Conservation (phyloP, 768 basidiomycete species). For the Russula brevipes region DNA sequence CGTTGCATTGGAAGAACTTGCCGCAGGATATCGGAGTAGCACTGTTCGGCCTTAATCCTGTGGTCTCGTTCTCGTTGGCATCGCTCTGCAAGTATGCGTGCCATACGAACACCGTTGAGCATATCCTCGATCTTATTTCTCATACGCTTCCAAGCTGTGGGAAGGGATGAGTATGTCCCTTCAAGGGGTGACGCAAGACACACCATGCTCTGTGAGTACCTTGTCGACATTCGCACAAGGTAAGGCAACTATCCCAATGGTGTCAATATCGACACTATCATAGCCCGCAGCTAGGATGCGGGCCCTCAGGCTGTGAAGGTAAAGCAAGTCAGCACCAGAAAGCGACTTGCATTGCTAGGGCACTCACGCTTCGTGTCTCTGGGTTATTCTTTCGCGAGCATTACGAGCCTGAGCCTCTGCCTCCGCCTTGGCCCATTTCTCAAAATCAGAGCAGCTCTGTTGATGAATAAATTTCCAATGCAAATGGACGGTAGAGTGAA, state of each 20-base stretch:
- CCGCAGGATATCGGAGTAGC: conserved; percentile 7
- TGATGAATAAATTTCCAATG: neutral
- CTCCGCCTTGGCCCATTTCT: conserved; percentile 13
- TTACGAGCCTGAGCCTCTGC: neutral
- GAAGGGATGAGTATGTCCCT: neutral
- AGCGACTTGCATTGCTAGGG: neutral
- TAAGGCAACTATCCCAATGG: neutral
- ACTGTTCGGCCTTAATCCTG: neutral
- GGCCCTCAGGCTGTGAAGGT: neutral
- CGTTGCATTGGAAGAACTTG: conserved; percentile 19
- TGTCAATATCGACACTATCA: conserved; percentile 9
- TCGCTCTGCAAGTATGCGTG: neutral
- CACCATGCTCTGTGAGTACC: conserved; percentile 15
- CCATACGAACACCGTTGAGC: conserved; percentile 4
- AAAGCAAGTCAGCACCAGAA: neutral
- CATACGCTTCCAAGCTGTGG: conserved; percentile 18
- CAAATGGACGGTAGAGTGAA: neutral
- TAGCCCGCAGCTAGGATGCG: conserved; percentile 14
- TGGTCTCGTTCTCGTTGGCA: neutral
- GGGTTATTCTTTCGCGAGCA: neutral
- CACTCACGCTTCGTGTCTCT: conserved; percentile 15
- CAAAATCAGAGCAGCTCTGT: conserved; percentile 15
- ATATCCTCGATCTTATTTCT: conserved; percentile 7
- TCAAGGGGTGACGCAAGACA: neutral
- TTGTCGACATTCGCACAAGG: conserved; percentile 16